phyloP scores from a whole-genome alignment of 2,329 filamentous ascomycete species.

The Penicillium sp. region DNA sequence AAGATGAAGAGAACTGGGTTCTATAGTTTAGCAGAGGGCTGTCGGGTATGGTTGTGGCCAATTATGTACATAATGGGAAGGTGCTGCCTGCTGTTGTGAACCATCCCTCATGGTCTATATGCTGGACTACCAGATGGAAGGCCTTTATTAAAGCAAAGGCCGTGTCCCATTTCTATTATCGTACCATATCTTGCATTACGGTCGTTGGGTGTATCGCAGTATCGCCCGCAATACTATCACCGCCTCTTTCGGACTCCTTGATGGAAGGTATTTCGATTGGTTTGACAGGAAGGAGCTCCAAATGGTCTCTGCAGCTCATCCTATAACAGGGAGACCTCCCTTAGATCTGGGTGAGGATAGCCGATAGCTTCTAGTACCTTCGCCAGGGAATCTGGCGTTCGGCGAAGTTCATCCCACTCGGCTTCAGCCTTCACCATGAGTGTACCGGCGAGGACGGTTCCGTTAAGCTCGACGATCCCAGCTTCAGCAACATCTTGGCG shows the following conservation, averaged over 20 bases:
- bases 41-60: not conserved
- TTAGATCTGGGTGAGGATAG: slow-evolving; percentile 36
- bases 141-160: not conserved
- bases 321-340: slow-evolving; percentile 26
- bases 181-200: not conserved
- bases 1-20: not conserved
- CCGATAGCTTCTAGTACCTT: slow-evolving; percentile 50
- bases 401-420: slow-evolving; percentile 57
- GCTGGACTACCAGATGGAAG: not conserved
- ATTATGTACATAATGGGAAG: not conserved
- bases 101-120: not conserved
- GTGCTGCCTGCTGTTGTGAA: not conserved
- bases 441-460: slow-evolving; percentile 62
- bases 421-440: slow-evolving; percentile 62
- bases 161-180: not conserved
- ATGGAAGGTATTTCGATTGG: not conserved
- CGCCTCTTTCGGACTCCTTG: not conserved
- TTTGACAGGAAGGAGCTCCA: not conserved
- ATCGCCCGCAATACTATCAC: not conserved
- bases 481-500: slow-evolving; percentile 35
- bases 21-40: not conserved
- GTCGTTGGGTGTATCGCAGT: not conserved
- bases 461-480: slow-evolving; percentile 58
- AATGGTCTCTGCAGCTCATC: not conserved
- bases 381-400: slow-evolving; percentile 48